Evolutionary conservation across 2,329 filamentous ascomycete genomes (phyloP), one percentile per base, ranked within the genome.

Genomic region (Exophiala oligosperma): DNA sequence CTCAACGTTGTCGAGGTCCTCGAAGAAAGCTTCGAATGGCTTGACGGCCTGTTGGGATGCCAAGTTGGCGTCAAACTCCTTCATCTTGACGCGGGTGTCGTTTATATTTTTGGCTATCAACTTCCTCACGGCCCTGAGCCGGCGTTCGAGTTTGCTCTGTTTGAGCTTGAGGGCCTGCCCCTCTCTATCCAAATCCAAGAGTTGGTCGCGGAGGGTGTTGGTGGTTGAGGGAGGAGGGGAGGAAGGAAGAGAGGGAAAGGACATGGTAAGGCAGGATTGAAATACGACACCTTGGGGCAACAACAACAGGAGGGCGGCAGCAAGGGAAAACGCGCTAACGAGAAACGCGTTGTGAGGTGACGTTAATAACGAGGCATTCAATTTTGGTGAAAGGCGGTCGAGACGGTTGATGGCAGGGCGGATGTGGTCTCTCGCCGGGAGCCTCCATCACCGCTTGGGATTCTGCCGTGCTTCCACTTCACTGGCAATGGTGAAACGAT

Each of bases 31-130:
- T 2, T 46, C 21, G 41, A 59, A 58, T 9, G 48, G 43, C 38
- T 56, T 48, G 5, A 23, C 41, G 40, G 46, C 49, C 37, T 61
- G 49, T 14, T 54, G 49, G 29, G 29, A 14, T 41, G 56, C 46
- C 9, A 57, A 21, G 38, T 49, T 23, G 8, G 35, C 26, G 24
- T 54, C 37, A n/a, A 60, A 41, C 14, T 53, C 32, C 14, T 52
- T 41, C 57, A 60, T 60, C 51, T 37, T 61, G 52, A 14, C 11
- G n/a, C 49, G 49, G 44, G 61, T 52, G 26, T 49, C 14, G 29
- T 40, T 41, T 38, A 56, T 56, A 49, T 59, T 61, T 35, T 38
- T 48, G 40, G 28, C 40, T 43, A 59, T 57, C 49, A 52, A 28
- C 24, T 40, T 41, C 3, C 41, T 37, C 11, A 59, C 21, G 23